phyloP scores from a whole-genome alignment of 345 rosid species.

The Populus ilicifolia region DNA sequence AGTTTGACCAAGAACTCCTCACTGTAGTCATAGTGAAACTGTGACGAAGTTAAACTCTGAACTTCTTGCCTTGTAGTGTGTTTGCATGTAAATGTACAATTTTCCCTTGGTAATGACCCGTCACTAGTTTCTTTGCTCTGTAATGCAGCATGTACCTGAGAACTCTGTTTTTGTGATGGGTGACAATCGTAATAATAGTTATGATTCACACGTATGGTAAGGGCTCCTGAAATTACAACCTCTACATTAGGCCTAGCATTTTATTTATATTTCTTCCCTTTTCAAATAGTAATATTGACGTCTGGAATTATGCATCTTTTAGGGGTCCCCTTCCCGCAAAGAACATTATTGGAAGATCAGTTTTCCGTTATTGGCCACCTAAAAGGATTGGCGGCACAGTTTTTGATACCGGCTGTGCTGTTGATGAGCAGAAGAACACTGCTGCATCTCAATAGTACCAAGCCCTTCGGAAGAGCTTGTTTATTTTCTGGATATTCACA shows the following conservation, averaged over 20 bases:
- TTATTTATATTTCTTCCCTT: not conserved
- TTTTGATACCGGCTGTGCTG: conserved; percentile 58
- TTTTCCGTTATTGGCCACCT: conserved; percentile 91
- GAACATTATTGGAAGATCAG: conserved; percentile 89
- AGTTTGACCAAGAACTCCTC: not conserved
- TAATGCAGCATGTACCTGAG: conserved; percentile 64
- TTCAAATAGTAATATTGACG: not conserved
- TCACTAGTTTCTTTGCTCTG: not conserved
- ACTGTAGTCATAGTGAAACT: not conserved
- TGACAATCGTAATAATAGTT: conserved; percentile 92
- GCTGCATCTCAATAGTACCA: conserved; percentile 21
- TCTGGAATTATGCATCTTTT: conserved; percentile 13
- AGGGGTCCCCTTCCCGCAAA: conserved; percentile 94
- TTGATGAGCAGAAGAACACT: conserved; percentile 44
- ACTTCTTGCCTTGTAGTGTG: not conserved
- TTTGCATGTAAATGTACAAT: conserved; percentile 1
- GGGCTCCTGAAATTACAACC: not conserved
- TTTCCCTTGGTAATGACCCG: not conserved
- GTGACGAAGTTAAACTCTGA: not conserved
- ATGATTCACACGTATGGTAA: conserved; percentile 96
- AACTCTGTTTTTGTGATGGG: conserved; percentile 95
- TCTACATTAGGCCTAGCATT: not conserved
- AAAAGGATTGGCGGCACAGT: conserved; percentile 70
- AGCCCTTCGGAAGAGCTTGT: too few species aligned
- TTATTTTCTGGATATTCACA: not conserved